phyloP scores from a whole-genome alignment of 78 protist species.

The Guillardia theta region DNA sequence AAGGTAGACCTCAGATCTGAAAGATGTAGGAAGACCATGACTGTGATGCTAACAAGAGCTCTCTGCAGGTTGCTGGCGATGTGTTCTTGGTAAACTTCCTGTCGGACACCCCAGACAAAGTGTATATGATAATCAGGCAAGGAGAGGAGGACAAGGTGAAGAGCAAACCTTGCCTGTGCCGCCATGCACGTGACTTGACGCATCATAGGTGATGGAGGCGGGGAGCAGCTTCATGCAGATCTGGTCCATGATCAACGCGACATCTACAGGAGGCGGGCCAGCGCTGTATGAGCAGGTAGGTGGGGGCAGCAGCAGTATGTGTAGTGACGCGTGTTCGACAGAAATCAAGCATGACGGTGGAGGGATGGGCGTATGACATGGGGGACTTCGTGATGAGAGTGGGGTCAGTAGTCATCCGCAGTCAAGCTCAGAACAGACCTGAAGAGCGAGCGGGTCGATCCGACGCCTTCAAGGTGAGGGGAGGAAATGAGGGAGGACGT shows the following conservation, averaged over 20 bases:
- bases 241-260: not conserved
- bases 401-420: not conserved
- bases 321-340: too few relatives aligned
- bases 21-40: too few relatives aligned
- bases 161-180: too few relatives aligned
- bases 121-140: not conserved
- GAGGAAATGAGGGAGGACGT: too few relatives aligned
- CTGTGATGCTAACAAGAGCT: too few relatives aligned
- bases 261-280: not conserved
- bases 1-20: too few relatives aligned
- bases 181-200: too few relatives aligned
- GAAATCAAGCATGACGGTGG: not conserved
- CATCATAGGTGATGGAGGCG: constrained; percentile 31
- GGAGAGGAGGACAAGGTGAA: constrained; percentile 43
- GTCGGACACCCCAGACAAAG: not conserved
- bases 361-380: constrained; percentile 9
- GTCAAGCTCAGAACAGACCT: not conserved
- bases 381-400: constrained; percentile 9
- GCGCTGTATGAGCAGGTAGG: constrained; percentile 36
- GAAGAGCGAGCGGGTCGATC: too few relatives aligned
- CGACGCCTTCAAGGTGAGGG: too few relatives aligned
- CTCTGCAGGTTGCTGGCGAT: constrained; percentile 1
- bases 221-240: not conserved
- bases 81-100: not conserved
- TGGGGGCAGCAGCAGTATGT: too few relatives aligned